Base-by-base conservation (phyloP, 768 basidiomycete species). In the Leucosporidium creatinivorum region DNA sequence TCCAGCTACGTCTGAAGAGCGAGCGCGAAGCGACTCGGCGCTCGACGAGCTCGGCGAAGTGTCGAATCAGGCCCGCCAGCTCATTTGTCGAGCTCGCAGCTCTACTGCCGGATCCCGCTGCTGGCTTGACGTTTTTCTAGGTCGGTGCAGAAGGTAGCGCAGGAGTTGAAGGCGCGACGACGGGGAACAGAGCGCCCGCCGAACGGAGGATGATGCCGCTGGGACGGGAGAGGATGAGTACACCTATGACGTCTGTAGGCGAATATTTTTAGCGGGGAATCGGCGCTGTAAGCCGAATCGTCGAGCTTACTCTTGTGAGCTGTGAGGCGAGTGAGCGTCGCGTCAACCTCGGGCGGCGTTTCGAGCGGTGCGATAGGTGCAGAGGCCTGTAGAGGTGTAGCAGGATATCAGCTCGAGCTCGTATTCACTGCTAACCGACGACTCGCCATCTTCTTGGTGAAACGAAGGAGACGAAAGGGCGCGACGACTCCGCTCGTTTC, bases 171-270 rank as follows among this genome's bases (percentile, higher is more conserved):
- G 33, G 25, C 19, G 55, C 2, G 33, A 48, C 52, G 28, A 68
- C 64, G n/a, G 65, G 69, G 51, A 72, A 68, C 44, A 75, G 67
- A 18, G 72, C 4, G 5, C 71, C 73, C 23, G 69, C 57, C 26
- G 70, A 62, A 18, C 71, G 66, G 52, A 74, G 54, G 52, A 75
- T 69, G 61, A 70, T 61, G 21, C 74, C 74, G 36, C 51, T 66
- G 8, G 67, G 65, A 47, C 68, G 71, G 18, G 77, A 72, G 39
- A 80, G 75, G 36, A 80, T 76, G 69, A 80, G 73, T 44, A 80
- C 78, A 13, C 79, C 79, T 55, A 73, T 62, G 30, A 80, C 79
- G 68, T 77, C 76, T 50, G 76, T 58, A 56, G 23, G 33, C 6
- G 15, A 25, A 1, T 15, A 28, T 1, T 23, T 4, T 25, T 19